phyloP scores from a whole-genome alignment of 1,139 yeast species.

The Saccharomyces hybrid region DNA sequence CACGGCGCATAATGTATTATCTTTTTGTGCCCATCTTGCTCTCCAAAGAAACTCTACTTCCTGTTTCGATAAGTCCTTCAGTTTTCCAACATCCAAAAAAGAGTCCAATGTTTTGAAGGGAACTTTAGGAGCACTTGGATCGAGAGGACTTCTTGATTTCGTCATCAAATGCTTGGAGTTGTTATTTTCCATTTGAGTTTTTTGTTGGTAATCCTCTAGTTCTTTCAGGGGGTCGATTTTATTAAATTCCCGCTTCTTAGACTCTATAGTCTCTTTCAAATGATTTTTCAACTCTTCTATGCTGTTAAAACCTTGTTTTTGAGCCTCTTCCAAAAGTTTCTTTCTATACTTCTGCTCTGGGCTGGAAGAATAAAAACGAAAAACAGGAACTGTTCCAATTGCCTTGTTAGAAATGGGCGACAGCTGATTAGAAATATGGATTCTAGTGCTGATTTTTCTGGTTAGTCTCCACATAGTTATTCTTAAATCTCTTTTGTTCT shows the following conservation, averaged over 20 bases:
- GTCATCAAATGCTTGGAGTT: constrained; percentile 5
- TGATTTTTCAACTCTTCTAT: constrained; percentile 58
- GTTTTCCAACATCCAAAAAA: constrained; percentile 62
- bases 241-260: constrained; percentile 48
- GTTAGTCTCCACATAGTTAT: background rate
- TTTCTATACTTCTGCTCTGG: constrained; percentile 32
- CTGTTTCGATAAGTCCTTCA: constrained; percentile 45
- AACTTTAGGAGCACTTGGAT: constrained; percentile 38
- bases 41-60: constrained; percentile 86
- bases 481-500: background rate
- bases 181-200: constrained; percentile 15
- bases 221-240: constrained; percentile 65
- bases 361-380: constrained; percentile 8
- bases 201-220: constrained; percentile 43
- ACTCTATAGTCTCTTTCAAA: constrained; percentile 54
- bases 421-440: background rate
- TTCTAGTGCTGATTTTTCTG: background rate
- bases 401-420: background rate
- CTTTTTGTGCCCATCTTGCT: constrained; percentile 65
- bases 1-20: constrained; percentile 57
- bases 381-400: constrained; percentile 6
- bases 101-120: constrained; percentile 70
- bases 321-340: constrained; percentile 45
- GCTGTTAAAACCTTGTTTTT: constrained; percentile 34
- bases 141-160: constrained; percentile 40